Conservation (phyloP, 352 stramenopile genomes). For the Elongisporangium prolatum region DNA sequence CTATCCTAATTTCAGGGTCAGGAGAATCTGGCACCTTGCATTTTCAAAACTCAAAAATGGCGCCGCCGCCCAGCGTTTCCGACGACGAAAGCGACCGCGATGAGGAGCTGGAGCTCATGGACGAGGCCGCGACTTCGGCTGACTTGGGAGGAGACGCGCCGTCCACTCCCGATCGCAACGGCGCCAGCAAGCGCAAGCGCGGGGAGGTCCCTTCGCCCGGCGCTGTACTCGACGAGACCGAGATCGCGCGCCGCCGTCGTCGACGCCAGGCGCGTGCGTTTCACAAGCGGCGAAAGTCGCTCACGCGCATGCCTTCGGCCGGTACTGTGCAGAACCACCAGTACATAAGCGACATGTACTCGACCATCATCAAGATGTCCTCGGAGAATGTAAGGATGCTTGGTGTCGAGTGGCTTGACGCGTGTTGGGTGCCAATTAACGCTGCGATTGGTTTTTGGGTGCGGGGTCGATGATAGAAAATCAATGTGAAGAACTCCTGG, state of each 20-base stretch:
- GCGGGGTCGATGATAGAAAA: slow-evolving; percentile 71
- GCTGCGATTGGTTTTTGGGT: background rate
- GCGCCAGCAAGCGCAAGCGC: slow-evolving; percentile 39
- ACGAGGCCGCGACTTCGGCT: slow-evolving; percentile 1
- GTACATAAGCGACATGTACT: slow-evolving; percentile 91
- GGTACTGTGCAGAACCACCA: slow-evolving; percentile 42
- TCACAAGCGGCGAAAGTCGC: slow-evolving; percentile 61
- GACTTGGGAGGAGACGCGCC: slow-evolving; percentile 8
- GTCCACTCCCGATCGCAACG: slow-evolving; percentile 10
- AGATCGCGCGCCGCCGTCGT: slow-evolving; percentile 56
- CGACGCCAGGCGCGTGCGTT: slow-evolving; percentile 63
- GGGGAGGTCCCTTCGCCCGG: slow-evolving; percentile 14
- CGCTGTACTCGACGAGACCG: slow-evolving; percentile 53
- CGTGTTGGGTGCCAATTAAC: background rate
- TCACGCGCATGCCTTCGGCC: slow-evolving; percentile 33
- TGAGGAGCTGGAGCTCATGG: background rate
- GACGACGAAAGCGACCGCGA: slow-evolving; percentile 3
- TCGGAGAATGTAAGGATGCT: slow-evolving; percentile 75
- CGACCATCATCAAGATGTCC: slow-evolving; percentile 89
- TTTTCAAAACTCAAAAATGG: slow-evolving; percentile 1
- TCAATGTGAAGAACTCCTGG: slow-evolving; percentile 97
- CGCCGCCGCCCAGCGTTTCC: background rate
- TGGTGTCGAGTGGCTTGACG: too few relatives aligned
- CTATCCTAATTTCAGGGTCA: background rate
- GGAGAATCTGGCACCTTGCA: background rate